Conservation (phyloP, 176 grass and related monocot genomes). For the Pontederia crassipes region DNA sequence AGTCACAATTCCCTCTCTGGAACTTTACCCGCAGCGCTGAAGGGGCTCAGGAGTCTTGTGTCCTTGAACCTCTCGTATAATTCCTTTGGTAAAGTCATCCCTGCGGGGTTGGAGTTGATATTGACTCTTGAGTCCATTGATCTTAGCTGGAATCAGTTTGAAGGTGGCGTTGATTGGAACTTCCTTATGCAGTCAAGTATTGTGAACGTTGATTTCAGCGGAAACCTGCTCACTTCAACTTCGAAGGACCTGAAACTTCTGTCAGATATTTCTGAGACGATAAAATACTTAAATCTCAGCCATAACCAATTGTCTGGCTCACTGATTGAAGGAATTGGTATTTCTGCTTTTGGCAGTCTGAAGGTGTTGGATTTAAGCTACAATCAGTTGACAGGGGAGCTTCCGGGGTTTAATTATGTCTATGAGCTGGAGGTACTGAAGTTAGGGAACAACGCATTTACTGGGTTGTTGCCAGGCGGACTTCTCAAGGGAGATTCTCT, state of each 20-base stretch:
- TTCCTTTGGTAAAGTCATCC: slow-evolving; percentile 39
- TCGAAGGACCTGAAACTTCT: slow-evolving; percentile 53
- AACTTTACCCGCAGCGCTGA: slow-evolving; percentile 34
- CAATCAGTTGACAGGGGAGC: slow-evolving; percentile 53
- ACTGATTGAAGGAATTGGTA: slow-evolving; percentile 54
- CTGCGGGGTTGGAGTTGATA: slow-evolving; percentile 43
- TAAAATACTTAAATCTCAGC: slow-evolving; percentile 74
- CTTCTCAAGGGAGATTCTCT: slow-evolving; percentile 74
- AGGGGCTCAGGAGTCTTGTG: slow-evolving; percentile 33
- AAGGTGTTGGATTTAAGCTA: slow-evolving; percentile 90
- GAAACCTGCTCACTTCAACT: slow-evolving; percentile 56
- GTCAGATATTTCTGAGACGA: slow-evolving; percentile 38
- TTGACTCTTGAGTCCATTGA: slow-evolving; percentile 60
- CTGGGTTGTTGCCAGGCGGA: slow-evolving; percentile 69
- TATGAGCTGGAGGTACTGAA: slow-evolving; percentile 67
- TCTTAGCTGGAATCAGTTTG: slow-evolving; percentile 44
- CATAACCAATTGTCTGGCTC: slow-evolving; percentile 57
- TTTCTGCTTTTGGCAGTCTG: slow-evolving; percentile 62
- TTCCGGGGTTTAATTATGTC: slow-evolving; percentile 79
- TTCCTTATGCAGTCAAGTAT: slow-evolving; percentile 48
- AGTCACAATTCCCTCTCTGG: slow-evolving; percentile 14
- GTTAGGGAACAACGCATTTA: slow-evolving; percentile 62
- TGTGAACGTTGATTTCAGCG: slow-evolving; percentile 68
- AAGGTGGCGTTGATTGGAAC: slow-evolving; percentile 45
- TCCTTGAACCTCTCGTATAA: slow-evolving; percentile 71